A percentile compares a stretch with the other conserved stretches of the same genome.
Conservation (phyloP, 1,284 basidiomycete species). For the Trametes sp. region DNA sequence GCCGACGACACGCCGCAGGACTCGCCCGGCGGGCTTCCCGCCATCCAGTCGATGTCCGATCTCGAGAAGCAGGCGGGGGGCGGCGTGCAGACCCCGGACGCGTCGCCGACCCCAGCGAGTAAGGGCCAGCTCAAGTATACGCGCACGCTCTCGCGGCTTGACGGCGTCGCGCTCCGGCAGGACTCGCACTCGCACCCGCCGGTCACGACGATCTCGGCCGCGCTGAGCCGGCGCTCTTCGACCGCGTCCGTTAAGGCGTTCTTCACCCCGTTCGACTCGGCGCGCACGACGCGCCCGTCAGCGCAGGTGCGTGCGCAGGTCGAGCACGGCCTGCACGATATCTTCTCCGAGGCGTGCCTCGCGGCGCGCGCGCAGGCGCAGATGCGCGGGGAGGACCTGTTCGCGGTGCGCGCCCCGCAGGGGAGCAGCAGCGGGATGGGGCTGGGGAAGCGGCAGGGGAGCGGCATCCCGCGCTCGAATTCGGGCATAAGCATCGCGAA, state of each 20-base stretch:
- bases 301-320: constrained; percentile 70
- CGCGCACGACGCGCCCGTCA: constrained; percentile 70
- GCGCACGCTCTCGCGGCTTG: constrained; percentile 36
- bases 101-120: constrained; percentile 1
- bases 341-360: constrained; percentile 69
- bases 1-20: constrained; percentile 28
- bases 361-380: constrained; percentile 66
- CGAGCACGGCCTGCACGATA: constrained; percentile 72
- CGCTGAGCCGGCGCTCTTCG: constrained; percentile 62
- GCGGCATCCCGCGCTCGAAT: constrained; percentile 39
- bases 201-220: constrained; percentile 32
- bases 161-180: constrained; percentile 32
- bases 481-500: constrained; percentile 55
- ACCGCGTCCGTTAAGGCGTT: constrained; percentile 64
- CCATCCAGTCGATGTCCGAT: constrained; percentile 70
- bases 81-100: neutral
- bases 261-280: constrained; percentile 61
- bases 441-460: constrained; percentile 37
- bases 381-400: constrained; percentile 67
- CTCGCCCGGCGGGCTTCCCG: constrained; percentile 48
- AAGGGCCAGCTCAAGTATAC: constrained; percentile 28
- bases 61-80: constrained; percentile 43
- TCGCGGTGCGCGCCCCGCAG: constrained; percentile 52
- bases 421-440: neutral
- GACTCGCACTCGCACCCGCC: constrained; percentile 32